phyloP scores from a whole-genome alignment of 2,329 filamentous ascomycete genomes.

The Cladophialophora exuberans region DNA sequence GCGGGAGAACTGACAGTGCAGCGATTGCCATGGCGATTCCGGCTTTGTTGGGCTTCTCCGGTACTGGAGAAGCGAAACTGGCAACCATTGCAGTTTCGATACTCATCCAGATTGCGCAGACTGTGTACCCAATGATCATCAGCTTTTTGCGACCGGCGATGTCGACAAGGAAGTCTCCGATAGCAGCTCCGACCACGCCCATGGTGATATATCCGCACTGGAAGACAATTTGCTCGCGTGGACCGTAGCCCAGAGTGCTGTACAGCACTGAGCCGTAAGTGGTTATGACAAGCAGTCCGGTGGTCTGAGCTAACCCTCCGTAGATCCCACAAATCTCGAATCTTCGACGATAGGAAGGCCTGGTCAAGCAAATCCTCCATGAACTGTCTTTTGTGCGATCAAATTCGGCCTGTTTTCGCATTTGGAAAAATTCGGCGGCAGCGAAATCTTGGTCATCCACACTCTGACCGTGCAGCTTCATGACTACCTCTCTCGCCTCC shows the following conservation, averaged over 20 bases:
- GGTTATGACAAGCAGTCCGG: conserved; percentile 19
- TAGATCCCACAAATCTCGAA: conserved; percentile 4
- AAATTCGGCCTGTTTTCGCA: conserved; percentile 22
- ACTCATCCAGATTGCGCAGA: conserved; percentile 14
- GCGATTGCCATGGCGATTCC: conserved; percentile 42
- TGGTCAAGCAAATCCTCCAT: conserved; percentile 10
- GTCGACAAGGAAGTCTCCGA: background rate
- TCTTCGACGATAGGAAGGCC: conserved; percentile 18
- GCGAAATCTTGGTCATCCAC: conserved; percentile 7
- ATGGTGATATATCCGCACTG: conserved; percentile 22
- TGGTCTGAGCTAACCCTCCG: conserved; percentile 13
- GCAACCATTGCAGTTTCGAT: conserved; percentile 25
- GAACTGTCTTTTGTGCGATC: conserved; percentile 12
- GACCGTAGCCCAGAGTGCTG: conserved; percentile 18
- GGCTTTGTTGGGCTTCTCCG: conserved; percentile 30
- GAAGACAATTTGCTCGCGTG: conserved; percentile 10
- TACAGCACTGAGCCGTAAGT: conserved; percentile 21
- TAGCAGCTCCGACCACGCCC: conserved; percentile 12
- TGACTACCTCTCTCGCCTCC: conserved; percentile 30
- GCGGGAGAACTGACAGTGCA: conserved; percentile 39
- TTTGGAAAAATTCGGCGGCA: conserved; percentile 20
- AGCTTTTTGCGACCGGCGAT: conserved; percentile 31
- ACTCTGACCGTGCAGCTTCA: conserved; percentile 26
- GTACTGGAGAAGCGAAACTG: conserved; percentile 10
- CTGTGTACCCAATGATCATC: conserved; percentile 31